Conservation (phyloP, 805 yeast genomes). For the Starmerella tilneyi region DNA sequence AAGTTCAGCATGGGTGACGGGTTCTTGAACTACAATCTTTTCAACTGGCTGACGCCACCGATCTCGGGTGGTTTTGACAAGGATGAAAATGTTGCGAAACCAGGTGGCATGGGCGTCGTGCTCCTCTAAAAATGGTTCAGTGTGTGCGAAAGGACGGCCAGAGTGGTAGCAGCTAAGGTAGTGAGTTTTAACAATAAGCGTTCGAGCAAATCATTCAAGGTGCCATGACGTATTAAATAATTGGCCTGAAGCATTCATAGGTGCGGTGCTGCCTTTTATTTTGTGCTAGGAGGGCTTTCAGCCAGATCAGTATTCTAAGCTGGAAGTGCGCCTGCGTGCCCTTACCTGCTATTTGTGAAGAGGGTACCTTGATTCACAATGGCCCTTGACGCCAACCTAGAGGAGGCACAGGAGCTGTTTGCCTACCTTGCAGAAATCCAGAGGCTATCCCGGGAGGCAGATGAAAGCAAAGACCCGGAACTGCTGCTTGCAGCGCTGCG, state of each 20-base stretch:
- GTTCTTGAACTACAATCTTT: constrained; percentile 74
- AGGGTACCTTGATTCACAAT: background rate
- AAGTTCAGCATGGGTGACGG: constrained; percentile 95
- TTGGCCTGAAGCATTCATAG: no score
- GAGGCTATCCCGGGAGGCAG: background rate
- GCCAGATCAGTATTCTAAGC: no score
- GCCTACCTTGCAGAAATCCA: background rate
- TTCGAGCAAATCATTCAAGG: no score
- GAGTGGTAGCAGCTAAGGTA: no score
- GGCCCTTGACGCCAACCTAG: background rate
- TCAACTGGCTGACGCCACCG: constrained; percentile 78
- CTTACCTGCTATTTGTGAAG: no score
- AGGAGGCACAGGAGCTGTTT: background rate
- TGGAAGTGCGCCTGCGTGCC: no score
- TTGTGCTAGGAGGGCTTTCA: no score
- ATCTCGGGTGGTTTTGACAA: constrained; percentile 68
- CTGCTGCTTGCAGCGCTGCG: background rate
- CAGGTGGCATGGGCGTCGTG: constrained; percentile 84
- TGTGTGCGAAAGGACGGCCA: background rate
- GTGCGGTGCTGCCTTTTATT: no score
- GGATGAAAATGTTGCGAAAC: constrained; percentile 42
- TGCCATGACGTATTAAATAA: no score
- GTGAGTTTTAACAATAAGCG: no score
- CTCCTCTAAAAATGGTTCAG: constrained; percentile 41
- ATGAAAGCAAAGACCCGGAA: background rate